Evolutionary conservation across 306 rosid genomes (phyloP), one percentile per base, ranked within the genome.

Genomic region (Acmispon strigosus): DNA sequence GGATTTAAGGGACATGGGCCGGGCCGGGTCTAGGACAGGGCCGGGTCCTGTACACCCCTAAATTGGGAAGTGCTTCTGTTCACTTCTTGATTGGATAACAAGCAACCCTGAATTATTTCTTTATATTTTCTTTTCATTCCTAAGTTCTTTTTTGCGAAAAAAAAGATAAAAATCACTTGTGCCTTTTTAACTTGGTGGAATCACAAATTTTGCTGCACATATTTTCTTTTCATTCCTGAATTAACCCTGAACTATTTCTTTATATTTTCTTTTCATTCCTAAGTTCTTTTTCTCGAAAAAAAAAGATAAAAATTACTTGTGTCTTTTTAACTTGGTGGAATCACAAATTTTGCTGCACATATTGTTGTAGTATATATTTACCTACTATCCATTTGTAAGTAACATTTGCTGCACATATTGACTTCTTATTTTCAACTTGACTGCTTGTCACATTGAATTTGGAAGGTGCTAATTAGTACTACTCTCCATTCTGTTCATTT

Each of bases 401-500:
- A 11, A 32, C 59, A 29, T 65, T 61, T 47, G 52, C 64, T 63
- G 10, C 56, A 1, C 41, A 20, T 14, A 32, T 59, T 82, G 67
- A 78, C 67, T 68, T 69, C 8, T 54, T 76, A 16, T 67, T 48
- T 42, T 54, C 51, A 29, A 15, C 10, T 66, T 55, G 36, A 7
- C 68, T 63, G 76, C 4, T 45, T 14, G 63, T 9, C 39, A 44
- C 32, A 64, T 20, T 53, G 42, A 43, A 37, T 67, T 56, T 3
- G 57, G 47, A 66, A 61, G 69, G 55, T 63, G 50, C 27, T 48
- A 67, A 48, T n/a, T 50, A 52, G 34, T 27, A 27, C 3, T 27
- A 27, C 53, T 81, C 70, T 45, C 14, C 53, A 47, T 61, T 61
- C 55, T 17, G 20, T 67, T 24, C 19, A 54, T 70, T 58, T 55